These are phyloP conservation scores for Kodamaea plutei DNA, from an alignment of 1,139 yeast genomes.

Conservation along the genomic window DNA sequence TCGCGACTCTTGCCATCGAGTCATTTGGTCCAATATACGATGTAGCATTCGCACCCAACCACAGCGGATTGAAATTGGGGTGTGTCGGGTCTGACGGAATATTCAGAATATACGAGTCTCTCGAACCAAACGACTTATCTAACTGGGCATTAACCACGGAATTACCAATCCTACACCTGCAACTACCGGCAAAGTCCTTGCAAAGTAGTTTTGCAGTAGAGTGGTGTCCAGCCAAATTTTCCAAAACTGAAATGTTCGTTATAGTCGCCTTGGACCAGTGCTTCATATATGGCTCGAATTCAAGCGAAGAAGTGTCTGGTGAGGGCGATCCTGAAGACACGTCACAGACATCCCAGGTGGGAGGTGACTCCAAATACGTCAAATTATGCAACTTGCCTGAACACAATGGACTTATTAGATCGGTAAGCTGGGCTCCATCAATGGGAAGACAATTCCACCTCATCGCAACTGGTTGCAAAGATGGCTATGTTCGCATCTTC, in stretches of 20 bases:
- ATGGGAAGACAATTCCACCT: constrained; percentile 88
- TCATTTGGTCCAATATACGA: constrained; percentile 88
- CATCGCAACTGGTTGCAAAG: constrained; percentile 94
- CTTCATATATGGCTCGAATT: constrained; percentile 57
- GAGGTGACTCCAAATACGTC: constrained; percentile 20
- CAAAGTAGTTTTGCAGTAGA: constrained; percentile 85
- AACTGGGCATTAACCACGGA: constrained; percentile 81
- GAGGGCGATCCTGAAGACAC: constrained; percentile 2
- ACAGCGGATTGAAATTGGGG: constrained; percentile 77
- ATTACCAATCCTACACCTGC: constrained; percentile 58
- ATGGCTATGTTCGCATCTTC: constrained; percentile 84
- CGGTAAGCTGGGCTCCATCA: constrained; percentile 95
- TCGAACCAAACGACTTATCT: constrained; percentile 81
- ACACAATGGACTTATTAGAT: constrained; percentile 81
- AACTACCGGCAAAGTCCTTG: constrained; percentile 67
- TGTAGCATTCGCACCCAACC: constrained; percentile 84
- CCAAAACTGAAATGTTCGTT: constrained; percentile 67
- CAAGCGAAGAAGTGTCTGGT: constrained; percentile 1
- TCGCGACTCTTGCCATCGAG: constrained; percentile 72
- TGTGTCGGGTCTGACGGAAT: constrained; percentile 90
- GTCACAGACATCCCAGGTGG: no score
- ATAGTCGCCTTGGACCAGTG: constrained; percentile 90
- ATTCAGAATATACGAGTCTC: constrained; percentile 78
- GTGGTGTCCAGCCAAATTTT: constrained; percentile 91
- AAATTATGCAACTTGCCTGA: constrained; percentile 54